These are phyloP conservation scores for Epichloe bromicola DNA, from an alignment of 2,329 filamentous ascomycete genomes.

Conservation along the genomic window DNA sequence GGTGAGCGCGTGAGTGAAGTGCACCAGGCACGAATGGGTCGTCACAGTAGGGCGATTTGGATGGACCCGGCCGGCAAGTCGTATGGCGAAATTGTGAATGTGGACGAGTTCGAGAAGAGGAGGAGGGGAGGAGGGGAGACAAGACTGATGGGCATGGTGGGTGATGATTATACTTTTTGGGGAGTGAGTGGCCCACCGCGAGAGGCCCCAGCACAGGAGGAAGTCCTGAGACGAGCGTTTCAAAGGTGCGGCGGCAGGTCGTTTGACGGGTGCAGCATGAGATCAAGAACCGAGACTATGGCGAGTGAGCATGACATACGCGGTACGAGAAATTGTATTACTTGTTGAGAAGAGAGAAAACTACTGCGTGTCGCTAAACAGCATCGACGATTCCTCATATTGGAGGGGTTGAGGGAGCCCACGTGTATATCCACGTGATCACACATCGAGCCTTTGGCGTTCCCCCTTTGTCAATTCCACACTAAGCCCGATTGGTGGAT, in stretches of 20 bases:
- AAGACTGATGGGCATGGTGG: neutral
- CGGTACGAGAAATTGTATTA: neutral
- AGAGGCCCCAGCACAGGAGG: constrained; percentile 5
- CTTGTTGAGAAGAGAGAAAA: too few relatives aligned
- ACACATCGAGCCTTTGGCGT: neutral
- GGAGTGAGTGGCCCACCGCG: neutral
- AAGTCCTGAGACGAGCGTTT: constrained; percentile 9
- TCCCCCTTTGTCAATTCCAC: neutral
- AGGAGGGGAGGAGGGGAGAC: neutral
- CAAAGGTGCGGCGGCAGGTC: constrained; percentile 2
- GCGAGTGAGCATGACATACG: neutral
- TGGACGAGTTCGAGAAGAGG: neutral
- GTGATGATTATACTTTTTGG: neutral
- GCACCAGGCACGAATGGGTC: neutral
- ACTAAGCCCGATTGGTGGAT: constrained; percentile 5
- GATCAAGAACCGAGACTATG: too few relatives aligned
- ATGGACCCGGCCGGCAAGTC: too few relatives aligned
- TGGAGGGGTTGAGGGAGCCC: neutral
- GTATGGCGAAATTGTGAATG: neutral
- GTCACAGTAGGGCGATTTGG: too few relatives aligned
- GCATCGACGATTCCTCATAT: too few relatives aligned
- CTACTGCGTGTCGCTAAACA: too few relatives aligned
- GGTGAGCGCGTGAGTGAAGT: neutral
- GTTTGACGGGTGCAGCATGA: neutral
- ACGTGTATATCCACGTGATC: neutral